Evolutionary conservation across 2,329 filamentous ascomycete species (phyloP).

Genomic region (Pezicula carpinea): DNA sequence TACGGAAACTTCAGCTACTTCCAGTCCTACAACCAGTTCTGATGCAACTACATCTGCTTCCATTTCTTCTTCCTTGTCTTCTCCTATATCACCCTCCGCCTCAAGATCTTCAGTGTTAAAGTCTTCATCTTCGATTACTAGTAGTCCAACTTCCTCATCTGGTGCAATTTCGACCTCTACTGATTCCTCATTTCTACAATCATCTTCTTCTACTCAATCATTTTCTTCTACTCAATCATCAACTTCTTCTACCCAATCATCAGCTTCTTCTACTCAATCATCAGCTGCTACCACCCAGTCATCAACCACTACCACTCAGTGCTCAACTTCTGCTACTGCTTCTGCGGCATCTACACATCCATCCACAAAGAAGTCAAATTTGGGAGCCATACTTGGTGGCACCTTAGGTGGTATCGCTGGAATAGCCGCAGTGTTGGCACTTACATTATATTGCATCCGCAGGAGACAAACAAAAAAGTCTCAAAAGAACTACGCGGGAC

Average conservation of each 20-base stretch:
- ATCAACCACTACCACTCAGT: background rate
- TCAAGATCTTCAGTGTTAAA: too few species aligned
- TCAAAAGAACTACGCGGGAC: too few species aligned
- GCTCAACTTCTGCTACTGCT: too few species aligned
- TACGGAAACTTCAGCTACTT: background rate
- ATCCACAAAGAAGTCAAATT: too few species aligned
- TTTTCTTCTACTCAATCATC: background rate
- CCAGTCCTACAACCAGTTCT: background rate
- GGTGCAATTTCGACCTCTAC: background rate
- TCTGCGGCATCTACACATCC: too few species aligned
- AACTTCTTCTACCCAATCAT: background rate
- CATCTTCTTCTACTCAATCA: background rate
- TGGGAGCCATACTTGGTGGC: too few species aligned
- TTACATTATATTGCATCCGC: too few species aligned
- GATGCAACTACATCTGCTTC: background rate
- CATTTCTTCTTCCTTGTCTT: background rate
- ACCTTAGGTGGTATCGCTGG: too few species aligned
- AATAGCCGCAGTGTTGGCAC: too few species aligned
- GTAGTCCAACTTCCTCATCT: background rate
- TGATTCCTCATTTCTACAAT: background rate
- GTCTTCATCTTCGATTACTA: background rate
- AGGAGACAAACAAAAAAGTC: too few species aligned
- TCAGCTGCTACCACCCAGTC: background rate
- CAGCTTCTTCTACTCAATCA: background rate
- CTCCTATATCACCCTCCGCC: background rate